Base-by-base conservation (phyloP, 1,284 basidiomycete genomes). In the Schizophyllum amplum region DNA sequence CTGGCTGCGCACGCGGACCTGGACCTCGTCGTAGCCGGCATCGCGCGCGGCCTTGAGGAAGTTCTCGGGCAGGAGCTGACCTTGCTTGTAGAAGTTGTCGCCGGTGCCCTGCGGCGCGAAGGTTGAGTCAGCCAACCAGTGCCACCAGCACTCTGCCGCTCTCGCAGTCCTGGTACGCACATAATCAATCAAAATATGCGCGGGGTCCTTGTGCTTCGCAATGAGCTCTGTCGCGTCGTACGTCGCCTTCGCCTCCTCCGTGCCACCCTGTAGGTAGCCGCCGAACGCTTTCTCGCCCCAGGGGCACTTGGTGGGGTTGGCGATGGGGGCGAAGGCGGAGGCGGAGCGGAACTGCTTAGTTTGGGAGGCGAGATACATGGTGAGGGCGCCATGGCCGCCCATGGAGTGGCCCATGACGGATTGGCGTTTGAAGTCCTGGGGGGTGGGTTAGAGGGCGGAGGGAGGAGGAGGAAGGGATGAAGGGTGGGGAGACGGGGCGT, bases 351-450 rank as follows among this genome's bases (percentile, higher is more conserved):
- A 99, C 60, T 82, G 83, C 68, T 73, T 86, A 58, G 72, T 83
- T 68, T 75, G 72, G 23, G 86, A 83, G 58, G 84, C 80, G 55
- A 99, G 86, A 73, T 98, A 98, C 53, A 98, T 75, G 2, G 90
- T 90, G 24, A 99, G 79, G 5, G 97, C 94, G 20, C 96, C 97
- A 69, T 98, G 94, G 1, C 96, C 95, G 59, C 96, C 96, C 95
- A 94, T 89, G 57, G 72, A 95, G 92, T 62, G 61, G 11, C 61
- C 61, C 62, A 86, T 83, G 66, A 91, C 80, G 23, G 85, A 86
- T 63, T 78, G 74, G 59, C 82, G 76, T 49, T 70, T 71, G 63
- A 79, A 72, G 67, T 87, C 83, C 81, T 83, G 61, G 27, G 50
- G 9, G 47, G n/a, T 5, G 11, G 11, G 20, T 51, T 9, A 54